phyloP scores from a whole-genome alignment of 2,329 filamentous ascomycete genomes.

The Trichoderma sp. region DNA sequence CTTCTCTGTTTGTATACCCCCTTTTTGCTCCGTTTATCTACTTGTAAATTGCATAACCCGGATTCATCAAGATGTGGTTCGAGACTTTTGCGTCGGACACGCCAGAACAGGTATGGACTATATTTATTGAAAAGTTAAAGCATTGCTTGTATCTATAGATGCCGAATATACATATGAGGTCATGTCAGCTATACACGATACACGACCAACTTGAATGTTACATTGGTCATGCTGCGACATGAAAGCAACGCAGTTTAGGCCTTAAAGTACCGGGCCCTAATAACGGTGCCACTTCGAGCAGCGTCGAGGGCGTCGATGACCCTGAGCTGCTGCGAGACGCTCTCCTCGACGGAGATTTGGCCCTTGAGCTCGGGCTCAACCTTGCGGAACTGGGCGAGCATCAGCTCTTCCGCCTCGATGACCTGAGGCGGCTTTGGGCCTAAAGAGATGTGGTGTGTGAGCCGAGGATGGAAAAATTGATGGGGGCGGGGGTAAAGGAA shows the following conservation, averaged over 20 bases:
- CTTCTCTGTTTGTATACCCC: not conserved
- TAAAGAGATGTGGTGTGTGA: not conserved
- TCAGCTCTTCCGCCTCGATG: not conserved
- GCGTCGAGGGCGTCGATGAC: slow-evolving; percentile 26
- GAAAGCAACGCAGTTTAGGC: not conserved
- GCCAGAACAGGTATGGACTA: not conserved
- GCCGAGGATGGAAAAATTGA: not conserved
- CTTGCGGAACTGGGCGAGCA: slow-evolving; percentile 4
- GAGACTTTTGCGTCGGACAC: not conserved
- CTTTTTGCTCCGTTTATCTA: not conserved
- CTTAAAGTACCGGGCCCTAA: not conserved
- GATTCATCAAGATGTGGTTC: not conserved
- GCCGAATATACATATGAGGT: not conserved
- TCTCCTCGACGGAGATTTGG: slow-evolving; percentile 22
- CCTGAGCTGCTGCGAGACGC: slow-evolving; percentile 18
- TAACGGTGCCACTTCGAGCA: not conserved
- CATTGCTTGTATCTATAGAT: slow-evolving; percentile 5
- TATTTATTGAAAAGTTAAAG: not conserved
- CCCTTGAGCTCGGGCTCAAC: slow-evolving; percentile 10
- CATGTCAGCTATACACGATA: not conserved
- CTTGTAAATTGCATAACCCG: not conserved
- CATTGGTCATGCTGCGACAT: not conserved
- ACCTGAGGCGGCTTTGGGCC: slow-evolving; percentile 7
- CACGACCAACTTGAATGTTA: not conserved
- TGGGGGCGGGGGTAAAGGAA: too few species aligned